Conservation (phyloP, 179 eudicot genomes). For the Silene coronaria region DNA sequence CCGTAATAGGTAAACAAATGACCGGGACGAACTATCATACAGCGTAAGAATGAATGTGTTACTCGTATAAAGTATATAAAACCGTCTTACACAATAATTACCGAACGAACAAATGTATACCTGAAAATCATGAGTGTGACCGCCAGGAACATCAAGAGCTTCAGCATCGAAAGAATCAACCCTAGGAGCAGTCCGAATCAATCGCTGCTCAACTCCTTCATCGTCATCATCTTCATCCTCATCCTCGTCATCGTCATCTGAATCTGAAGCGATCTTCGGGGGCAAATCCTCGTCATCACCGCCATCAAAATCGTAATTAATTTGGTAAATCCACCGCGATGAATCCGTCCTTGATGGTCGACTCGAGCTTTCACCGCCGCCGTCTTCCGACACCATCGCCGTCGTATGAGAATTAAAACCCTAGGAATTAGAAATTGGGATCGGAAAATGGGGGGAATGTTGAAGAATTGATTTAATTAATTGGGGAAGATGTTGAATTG, state of each 20-base stretch:
- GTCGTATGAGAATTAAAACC: neutral
- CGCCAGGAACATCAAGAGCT: slow-evolving; percentile 82
- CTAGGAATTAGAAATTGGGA: slow-evolving; percentile 14
- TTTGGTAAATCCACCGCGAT: slow-evolving; percentile 76
- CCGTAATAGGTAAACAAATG: no score
- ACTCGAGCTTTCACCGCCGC: slow-evolving; percentile 44
- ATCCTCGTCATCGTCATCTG: slow-evolving; percentile 71
- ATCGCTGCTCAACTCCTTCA: slow-evolving; percentile 46
- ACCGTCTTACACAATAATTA: no score
- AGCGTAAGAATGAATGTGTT: no score
- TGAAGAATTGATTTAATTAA: neutral
- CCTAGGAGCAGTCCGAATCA: slow-evolving; percentile 83
- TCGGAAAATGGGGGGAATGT: neutral
- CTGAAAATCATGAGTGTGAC: slow-evolving; percentile 58
- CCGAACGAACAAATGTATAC: slow-evolving; percentile 20
- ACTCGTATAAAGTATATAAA: no score
- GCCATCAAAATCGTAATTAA: slow-evolving; percentile 44
- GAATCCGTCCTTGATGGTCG: slow-evolving; percentile 55
- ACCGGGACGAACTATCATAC: no score
- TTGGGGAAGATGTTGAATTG: neutral
- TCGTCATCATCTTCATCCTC: slow-evolving; percentile 81
- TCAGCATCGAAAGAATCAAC: slow-evolving; percentile 90
- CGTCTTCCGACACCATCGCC: slow-evolving; percentile 33
- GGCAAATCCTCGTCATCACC: slow-evolving; percentile 36
- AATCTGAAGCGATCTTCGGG: slow-evolving; percentile 33